These are phyloP conservation scores for Coniella vitis DNA, from an alignment of 2,329 filamentous ascomycete genomes.

Conservation along the genomic window DNA sequence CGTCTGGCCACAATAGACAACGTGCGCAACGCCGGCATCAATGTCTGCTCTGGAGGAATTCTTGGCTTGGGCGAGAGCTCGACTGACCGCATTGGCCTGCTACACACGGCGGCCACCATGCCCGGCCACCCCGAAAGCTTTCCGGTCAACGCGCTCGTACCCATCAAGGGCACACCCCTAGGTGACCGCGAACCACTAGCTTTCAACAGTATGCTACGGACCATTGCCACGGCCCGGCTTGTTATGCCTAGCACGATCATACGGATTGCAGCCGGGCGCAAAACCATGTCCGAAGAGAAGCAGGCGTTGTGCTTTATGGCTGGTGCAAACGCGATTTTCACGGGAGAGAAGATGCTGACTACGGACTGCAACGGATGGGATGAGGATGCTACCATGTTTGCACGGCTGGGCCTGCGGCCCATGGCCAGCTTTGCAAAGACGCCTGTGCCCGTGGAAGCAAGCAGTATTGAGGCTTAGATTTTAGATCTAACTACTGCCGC, in stretches of 20 bases:
- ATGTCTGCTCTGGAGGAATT: slow-evolving; percentile 86
- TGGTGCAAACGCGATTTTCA: slow-evolving; percentile 91
- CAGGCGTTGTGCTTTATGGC: slow-evolving; percentile 86
- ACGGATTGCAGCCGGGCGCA: slow-evolving; percentile 76
- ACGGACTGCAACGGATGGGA: slow-evolving; percentile 90
- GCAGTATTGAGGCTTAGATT: too few species aligned
- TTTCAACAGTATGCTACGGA: slow-evolving; percentile 73
- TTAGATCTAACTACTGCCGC: too few species aligned
- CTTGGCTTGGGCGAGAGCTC: slow-evolving; percentile 75
- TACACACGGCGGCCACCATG: slow-evolving; percentile 76
- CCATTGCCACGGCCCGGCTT: slow-evolving; percentile 75
- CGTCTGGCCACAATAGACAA: slow-evolving; percentile 71
- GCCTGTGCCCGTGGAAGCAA: too few species aligned
- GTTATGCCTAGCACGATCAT: slow-evolving; percentile 83
- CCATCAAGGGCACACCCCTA: slow-evolving; percentile 83
- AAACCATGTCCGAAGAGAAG: slow-evolving; percentile 80
- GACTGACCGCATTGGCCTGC: slow-evolving; percentile 72
- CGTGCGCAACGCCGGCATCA: slow-evolving; percentile 79
- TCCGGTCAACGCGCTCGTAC: slow-evolving; percentile 84
- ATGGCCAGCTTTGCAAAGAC: slow-evolving; percentile 51
- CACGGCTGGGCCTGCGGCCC: slow-evolving; percentile 71
- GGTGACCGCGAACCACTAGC: slow-evolving; percentile 66
- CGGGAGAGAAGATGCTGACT: slow-evolving; percentile 91
- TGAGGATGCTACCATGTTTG: slow-evolving; percentile 78
- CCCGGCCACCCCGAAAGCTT: slow-evolving; percentile 83